phyloP scores from a whole-genome alignment of 257 asterid species.

The Cynanchum wilfordii region DNA sequence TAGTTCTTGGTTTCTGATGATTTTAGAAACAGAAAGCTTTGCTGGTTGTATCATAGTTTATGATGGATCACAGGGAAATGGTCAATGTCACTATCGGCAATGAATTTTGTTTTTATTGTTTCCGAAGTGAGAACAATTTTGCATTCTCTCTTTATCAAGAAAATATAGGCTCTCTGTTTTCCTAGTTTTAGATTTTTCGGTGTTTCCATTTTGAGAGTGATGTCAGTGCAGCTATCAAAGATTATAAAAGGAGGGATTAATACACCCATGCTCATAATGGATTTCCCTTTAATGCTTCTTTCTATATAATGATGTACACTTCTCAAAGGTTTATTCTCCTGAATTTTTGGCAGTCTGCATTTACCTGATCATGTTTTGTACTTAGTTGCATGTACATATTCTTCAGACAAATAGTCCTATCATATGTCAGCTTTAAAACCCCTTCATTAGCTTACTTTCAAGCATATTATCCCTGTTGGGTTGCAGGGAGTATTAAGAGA shows the following conservation, averaged over 20 bases:
- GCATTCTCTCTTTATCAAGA: neutral
- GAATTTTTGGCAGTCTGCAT: neutral
- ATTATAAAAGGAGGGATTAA: neutral
- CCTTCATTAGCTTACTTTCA: neutral
- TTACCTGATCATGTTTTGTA: neutral
- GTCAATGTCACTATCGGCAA: neutral
- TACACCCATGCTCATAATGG: neutral
- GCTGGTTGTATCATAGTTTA: neutral
- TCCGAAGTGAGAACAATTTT: neutral
- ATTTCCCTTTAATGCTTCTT: neutral
- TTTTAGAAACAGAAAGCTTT: neutral
- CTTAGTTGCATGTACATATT: neutral
- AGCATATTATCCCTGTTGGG: neutral
- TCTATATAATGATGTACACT: neutral
- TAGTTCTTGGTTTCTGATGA: neutral
- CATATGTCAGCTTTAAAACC: neutral
- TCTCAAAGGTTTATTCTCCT: neutral
- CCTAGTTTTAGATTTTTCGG: neutral
- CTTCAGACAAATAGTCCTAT: neutral
- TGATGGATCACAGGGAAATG: neutral
- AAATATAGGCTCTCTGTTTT: neutral
- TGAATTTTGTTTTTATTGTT: neutral
- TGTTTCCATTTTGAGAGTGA: neutral
- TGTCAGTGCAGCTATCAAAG: neutral
- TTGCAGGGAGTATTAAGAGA: slow-evolving; percentile 84